Percentiles rank a stretch among this genome's conserved stretches.
These are phyloP conservation scores for Metroxylon sagu DNA, from an alignment of 176 grass and related monocot species.

Conservation along the genomic window DNA sequence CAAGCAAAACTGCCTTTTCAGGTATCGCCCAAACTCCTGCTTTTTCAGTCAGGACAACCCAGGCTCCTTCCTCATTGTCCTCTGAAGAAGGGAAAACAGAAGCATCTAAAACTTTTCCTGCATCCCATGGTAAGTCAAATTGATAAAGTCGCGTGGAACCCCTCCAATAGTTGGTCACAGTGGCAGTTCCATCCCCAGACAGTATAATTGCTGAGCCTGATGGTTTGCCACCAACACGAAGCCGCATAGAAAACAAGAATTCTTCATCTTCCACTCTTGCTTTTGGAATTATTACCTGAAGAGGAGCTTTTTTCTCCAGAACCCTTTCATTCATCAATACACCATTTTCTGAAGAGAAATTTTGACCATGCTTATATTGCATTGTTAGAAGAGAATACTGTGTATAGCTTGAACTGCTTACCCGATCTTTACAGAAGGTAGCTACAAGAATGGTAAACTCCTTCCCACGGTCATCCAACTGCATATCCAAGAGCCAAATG, in stretches of 20 bases:
- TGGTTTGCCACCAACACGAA: slow-evolving; percentile 84
- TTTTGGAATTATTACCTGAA: slow-evolving; percentile 90
- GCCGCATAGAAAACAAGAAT: slow-evolving; percentile 71
- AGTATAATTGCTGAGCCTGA: slow-evolving; percentile 85
- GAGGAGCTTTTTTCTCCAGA: slow-evolving; percentile 94
- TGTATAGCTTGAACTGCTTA: slow-evolving; percentile 87
- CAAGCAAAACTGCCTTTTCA: slow-evolving; percentile 96
- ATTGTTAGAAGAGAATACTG: slow-evolving; percentile 94
- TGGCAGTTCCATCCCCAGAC: slow-evolving; percentile 94
- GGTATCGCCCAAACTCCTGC: slow-evolving; percentile 92
- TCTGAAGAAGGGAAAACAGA: slow-evolving; percentile 67
- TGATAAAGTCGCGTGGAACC: slow-evolving; percentile 89
- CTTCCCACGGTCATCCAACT: slow-evolving; percentile 64
- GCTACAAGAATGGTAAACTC: slow-evolving; percentile 91
- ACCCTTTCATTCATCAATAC: slow-evolving; percentile 44
- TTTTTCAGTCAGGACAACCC: slow-evolving; percentile 93
- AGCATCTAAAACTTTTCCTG: slow-evolving; percentile 91
- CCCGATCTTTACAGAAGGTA: slow-evolving; percentile 96
- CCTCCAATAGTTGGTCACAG: slow-evolving; percentile 80
- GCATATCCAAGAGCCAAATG: slow-evolving; percentile 98
- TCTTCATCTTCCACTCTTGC: slow-evolving; percentile 78
- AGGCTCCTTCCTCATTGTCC: slow-evolving; percentile 81
- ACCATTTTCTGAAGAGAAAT: slow-evolving; percentile 44
- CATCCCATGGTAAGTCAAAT: slow-evolving; percentile 93
- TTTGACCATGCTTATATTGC: slow-evolving; percentile 57